phyloP scores from a whole-genome alignment of 1,284 basidiomycete genomes.

The Mixia osmundae region DNA sequence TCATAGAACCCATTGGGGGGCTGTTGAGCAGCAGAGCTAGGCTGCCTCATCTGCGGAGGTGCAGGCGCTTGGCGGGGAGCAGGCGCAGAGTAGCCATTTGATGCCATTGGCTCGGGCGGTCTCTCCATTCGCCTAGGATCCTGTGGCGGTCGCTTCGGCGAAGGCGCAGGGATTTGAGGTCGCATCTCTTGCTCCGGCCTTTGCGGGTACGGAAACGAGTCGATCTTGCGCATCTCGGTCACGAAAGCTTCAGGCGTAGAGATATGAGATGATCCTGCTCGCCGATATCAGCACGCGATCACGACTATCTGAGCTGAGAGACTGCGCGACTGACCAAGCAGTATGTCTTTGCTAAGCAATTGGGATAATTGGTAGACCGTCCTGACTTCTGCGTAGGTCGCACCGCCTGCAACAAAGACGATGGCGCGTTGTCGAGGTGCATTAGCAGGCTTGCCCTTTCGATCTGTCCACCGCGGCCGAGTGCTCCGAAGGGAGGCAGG shows the following conservation, averaged over 20 bases:
- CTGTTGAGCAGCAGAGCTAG: too few species aligned
- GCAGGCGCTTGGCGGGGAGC: too few species aligned
- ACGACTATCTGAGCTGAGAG: too few species aligned
- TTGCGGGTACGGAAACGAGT: too few species aligned
- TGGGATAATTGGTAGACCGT: constrained; percentile 59
- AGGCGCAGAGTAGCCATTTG: too few species aligned
- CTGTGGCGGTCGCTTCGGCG: too few species aligned
- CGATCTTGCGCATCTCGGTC: constrained; percentile 61
- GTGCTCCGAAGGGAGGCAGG: constrained; percentile 54
- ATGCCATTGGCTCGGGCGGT: too few species aligned
- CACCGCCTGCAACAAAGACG: constrained; percentile 80
- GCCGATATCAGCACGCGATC: neutral
- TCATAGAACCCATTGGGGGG: too few species aligned
- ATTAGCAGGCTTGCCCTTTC: constrained; percentile 10
- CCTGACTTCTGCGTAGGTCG: constrained; percentile 88
- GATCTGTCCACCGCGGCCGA: constrained; percentile 27
- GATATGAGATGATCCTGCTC: constrained; percentile 64
- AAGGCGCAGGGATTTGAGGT: too few species aligned
- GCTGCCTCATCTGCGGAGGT: too few species aligned
- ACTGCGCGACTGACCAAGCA: constrained; percentile 49
- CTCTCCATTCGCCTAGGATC: too few species aligned
- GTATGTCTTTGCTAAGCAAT: constrained; percentile 59
- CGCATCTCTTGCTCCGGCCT: too few species aligned
- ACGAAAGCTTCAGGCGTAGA: constrained; percentile 63
- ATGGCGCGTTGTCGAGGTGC: constrained; percentile 47